A percentile compares a stretch with the other conserved stretches of the same genome.
phyloP scores from a whole-genome alignment of 306 rosid species.

The Vigna reflexopilosa region DNA sequence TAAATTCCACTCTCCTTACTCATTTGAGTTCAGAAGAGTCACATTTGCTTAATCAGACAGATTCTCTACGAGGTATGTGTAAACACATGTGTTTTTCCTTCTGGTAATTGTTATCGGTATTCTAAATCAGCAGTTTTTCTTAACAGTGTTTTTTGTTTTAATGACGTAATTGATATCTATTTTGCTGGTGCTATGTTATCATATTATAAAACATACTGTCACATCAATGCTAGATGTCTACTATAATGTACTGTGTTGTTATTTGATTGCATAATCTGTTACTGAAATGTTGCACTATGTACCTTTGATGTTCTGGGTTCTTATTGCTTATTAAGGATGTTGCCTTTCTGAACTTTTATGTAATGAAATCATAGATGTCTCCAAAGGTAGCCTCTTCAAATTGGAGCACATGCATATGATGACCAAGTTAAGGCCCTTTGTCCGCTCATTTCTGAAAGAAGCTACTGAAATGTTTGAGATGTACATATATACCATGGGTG shows the following conservation, averaged over 20 bases:
- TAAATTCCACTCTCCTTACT: constrained; percentile 70
- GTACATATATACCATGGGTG: constrained; percentile 96
- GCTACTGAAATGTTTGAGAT: constrained; percentile 77
- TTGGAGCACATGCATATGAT: constrained; percentile 74
- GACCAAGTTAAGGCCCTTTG: constrained; percentile 94
- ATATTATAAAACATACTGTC: neutral
- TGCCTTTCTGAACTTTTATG: constrained; percentile 19
- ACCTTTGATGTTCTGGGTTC: constrained; percentile 15
- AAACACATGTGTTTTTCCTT: constrained; percentile 28
- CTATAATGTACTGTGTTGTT: neutral
- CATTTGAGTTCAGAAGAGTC: constrained; percentile 68
- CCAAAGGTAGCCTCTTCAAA: constrained; percentile 74
- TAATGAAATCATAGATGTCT: constrained; percentile 59
- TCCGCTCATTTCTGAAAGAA: constrained; percentile 77
- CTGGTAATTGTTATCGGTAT: constrained; percentile 19
- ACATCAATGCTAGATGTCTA: constrained; percentile 5
- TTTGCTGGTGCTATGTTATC: neutral
- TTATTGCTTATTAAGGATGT: neutral
- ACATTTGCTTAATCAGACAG: constrained; percentile 64
- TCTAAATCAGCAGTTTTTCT: constrained; percentile 3
- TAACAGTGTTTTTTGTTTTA: constrained; percentile 2
- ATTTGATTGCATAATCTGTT: neutral
- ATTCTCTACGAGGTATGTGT: constrained; percentile 67
- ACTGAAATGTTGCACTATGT: constrained; percentile 4
- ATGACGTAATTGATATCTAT: neutral